Percentiles rank a stretch among this genome's conserved stretches.
Conservation (phyloP, 176 grass and related monocot genomes). For the Eleusine coracana region DNA sequence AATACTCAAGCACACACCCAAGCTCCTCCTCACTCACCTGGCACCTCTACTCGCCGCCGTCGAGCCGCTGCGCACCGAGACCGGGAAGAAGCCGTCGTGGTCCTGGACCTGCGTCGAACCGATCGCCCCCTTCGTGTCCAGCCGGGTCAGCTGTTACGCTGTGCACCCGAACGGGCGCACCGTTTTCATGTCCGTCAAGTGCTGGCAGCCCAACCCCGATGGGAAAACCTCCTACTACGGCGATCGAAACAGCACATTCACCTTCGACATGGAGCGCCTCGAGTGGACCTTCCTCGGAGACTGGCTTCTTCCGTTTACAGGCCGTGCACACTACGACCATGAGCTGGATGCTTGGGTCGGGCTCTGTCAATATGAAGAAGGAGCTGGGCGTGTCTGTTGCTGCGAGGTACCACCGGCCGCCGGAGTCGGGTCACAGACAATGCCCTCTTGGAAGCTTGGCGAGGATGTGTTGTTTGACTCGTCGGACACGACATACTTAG, state of each 20-base stretch:
- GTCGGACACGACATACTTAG: fast-evolving
- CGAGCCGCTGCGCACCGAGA: not conserved
- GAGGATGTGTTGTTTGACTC: not conserved
- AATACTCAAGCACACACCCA: too few relatives aligned
- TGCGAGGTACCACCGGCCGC: not conserved
- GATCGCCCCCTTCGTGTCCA: not conserved
- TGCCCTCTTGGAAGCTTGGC: not conserved
- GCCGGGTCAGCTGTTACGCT: not conserved
- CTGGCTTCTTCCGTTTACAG: not conserved
- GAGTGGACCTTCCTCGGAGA: not conserved
- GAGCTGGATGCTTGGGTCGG: too few relatives aligned
- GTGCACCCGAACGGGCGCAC: not conserved
- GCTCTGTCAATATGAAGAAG: not conserved
- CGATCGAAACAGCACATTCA: not conserved
- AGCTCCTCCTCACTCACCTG: too few relatives aligned
- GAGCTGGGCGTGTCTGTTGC: not conserved
- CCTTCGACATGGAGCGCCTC: not conserved
- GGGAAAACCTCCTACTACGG: too few relatives aligned
- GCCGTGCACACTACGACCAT: not conserved
- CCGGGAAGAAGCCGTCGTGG: not conserved
- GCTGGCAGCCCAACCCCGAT: not conserved
- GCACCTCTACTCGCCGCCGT: too few relatives aligned
- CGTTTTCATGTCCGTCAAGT: not conserved
- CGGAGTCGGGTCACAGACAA: not conserved
- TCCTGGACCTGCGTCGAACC: not conserved